Base-by-base conservation (phyloP, 306 rosid genomes). In the Medicago ruthenica region DNA sequence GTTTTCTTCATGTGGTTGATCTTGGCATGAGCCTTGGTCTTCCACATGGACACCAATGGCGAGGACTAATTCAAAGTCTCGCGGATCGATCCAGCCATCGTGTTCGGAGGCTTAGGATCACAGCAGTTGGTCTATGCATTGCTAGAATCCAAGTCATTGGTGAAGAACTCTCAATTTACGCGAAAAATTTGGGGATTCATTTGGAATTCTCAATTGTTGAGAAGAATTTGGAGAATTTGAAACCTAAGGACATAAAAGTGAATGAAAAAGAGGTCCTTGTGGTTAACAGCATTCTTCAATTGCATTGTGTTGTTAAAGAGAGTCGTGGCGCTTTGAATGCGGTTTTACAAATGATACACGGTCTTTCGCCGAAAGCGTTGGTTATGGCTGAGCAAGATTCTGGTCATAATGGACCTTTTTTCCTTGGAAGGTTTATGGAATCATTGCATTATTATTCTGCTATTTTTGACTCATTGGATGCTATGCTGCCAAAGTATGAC, bases 371-470 rank as follows among this genome's bases (percentile, higher is more conserved):
- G 0, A 91, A 88, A 64, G 79, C 86, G 4, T 63, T 94, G 15
- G 89, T 90, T 21, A 82, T 94, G 71, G 89, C 87, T 8, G 97
- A 94, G 81, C 98, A 92, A 54, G 98, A 92, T 11, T 91, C 96
- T 0, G 88, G 92, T 82, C 98, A 94, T 58, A 90, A 94, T 68
- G 98, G 96, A n/a, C 98, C 98, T 0, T 94, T 94, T 75, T 94
- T 94, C 22, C 90, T 94, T 1, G 97, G 97, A 60, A 90, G 97
- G 76, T 94, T 94, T 69, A 94, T 91, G 98, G 97, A 94, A 9
- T 90, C 97, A 37, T 11, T 94, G 75, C 93, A 91, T 10, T 91
- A 90, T 66, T 94, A 94, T 82, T 91, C 98, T 42, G 97, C 98
- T 5, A 91, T 91, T 7, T 91, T 94, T 66, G 98, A 94, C 67